Conservation (phyloP, 306 rosid species). For the Malus fusca region DNA sequence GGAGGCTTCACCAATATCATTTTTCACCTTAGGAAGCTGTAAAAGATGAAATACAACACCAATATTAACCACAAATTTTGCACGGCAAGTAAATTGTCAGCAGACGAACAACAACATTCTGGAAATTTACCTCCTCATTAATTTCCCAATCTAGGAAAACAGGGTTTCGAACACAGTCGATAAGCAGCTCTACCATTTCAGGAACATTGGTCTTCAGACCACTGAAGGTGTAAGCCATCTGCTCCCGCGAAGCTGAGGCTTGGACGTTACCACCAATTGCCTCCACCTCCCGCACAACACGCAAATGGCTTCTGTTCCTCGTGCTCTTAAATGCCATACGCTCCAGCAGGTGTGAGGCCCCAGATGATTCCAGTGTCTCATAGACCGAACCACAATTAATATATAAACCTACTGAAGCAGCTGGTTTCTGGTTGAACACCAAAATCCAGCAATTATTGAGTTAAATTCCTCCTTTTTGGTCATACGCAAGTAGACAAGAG, state of each 20-base stretch:
- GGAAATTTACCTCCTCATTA: conserved; percentile 66
- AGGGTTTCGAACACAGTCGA: conserved; percentile 73
- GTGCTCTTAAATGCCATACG: conserved; percentile 91
- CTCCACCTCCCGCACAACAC: conserved; percentile 84
- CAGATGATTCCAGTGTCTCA: conserved; percentile 67
- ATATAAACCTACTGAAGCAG: conserved; percentile 78
- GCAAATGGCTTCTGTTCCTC: conserved; percentile 72
- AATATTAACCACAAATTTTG: neutral
- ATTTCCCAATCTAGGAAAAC: conserved; percentile 93
- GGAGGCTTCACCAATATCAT: conserved; percentile 70
- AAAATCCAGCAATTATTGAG: neutral
- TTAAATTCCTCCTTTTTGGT: neutral
- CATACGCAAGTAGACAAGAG: neutral
- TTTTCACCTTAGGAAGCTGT: conserved; percentile 71
- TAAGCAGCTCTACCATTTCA: conserved; percentile 87
- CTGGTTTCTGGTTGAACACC: conserved; percentile 50
- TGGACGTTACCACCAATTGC: conserved; percentile 87
- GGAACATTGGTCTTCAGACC: conserved; percentile 84
- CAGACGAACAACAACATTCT: neutral
- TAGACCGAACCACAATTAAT: conserved; percentile 72
- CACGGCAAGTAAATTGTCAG: neutral
- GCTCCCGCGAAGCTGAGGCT: conserved; percentile 87
- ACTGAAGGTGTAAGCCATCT: conserved; percentile 86
- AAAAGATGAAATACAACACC: neutral
- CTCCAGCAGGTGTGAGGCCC: conserved; percentile 76